Percentiles rank a stretch among this genome's conserved stretches.
Conservation (phyloP, 345 rosid genomes). For the Corymbia maculata region DNA sequence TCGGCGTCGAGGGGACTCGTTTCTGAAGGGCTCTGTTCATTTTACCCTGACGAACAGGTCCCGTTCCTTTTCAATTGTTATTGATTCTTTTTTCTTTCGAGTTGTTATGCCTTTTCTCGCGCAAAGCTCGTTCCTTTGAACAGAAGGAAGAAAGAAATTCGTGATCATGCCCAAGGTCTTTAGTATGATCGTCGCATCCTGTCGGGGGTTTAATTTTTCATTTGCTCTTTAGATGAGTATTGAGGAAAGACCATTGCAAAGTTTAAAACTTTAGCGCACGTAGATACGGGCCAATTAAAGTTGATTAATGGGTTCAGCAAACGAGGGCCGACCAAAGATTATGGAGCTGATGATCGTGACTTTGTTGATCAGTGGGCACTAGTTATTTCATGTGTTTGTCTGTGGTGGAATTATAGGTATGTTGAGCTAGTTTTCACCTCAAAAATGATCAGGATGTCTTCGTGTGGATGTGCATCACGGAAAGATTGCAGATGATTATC, state of each 20-base stretch:
- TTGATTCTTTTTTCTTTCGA: background rate
- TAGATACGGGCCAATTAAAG: background rate
- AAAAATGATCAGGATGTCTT: background rate
- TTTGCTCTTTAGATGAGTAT: background rate
- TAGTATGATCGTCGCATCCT: background rate
- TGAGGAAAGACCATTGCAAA: background rate
- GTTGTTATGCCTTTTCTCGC: background rate
- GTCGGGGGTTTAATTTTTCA: background rate
- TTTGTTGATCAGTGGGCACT: background rate
- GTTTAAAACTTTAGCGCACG: background rate
- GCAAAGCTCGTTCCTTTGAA: background rate
- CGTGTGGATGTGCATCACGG: background rate
- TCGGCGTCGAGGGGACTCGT: background rate
- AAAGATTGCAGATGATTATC: background rate
- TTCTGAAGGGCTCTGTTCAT: background rate
- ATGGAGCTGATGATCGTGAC: background rate
- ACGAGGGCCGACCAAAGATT: background rate
- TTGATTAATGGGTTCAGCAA: background rate
- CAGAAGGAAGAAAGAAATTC: background rate
- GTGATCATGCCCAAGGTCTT: background rate
- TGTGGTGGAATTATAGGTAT: background rate
- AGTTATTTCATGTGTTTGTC: background rate
- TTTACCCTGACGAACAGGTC: slow-evolving; percentile 1
- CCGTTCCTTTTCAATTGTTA: background rate
- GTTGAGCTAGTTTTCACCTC: background rate